A percentile compares a stretch with the other conserved stretches of the same genome.
These are phyloP conservation scores for Xylariaceae sp. DNA, from an alignment of 2,329 filamentous ascomycete genomes.

Conservation along the genomic window DNA sequence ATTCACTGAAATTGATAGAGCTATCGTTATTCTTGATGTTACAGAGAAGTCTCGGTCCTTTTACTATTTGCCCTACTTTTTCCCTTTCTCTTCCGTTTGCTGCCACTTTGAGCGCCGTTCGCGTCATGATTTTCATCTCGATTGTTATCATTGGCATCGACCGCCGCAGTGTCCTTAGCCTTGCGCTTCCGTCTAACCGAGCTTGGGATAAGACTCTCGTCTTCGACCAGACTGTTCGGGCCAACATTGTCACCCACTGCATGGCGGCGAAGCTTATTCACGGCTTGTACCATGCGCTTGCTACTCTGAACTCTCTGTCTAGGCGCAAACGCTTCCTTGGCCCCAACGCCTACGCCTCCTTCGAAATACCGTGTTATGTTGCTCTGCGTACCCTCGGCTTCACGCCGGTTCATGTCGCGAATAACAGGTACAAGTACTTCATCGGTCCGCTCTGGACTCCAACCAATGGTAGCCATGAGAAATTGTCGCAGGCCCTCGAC, in stretches of 20 bases:
- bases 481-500: conserved; percentile 83
- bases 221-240: conserved; percentile 23
- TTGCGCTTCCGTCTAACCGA: conserved; percentile 44
- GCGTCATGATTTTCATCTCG: conserved; percentile 35
- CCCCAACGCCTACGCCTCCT: conserved; percentile 69
- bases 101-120: conserved; percentile 21
- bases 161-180: conserved; percentile 30
- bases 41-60: too few relatives aligned
- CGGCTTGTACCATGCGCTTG: conserved; percentile 78
- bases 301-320: conserved; percentile 70
- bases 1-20: too few relatives aligned
- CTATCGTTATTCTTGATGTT: too few relatives aligned
- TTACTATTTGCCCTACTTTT: conserved; percentile 32
- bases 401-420: conserved; percentile 88
- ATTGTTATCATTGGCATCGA: conserved; percentile 21
- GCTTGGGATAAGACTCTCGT: conserved; percentile 23
- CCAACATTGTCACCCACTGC: conserved; percentile 44
- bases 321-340: conserved; percentile 71
- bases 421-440: conserved; percentile 96
- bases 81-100: conserved; percentile 22
- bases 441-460: conserved; percentile 89
- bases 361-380: conserved; percentile 96
- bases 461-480: conserved; percentile 91
- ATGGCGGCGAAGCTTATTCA: conserved; percentile 69
- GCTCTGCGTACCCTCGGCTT: conserved; percentile 88